A percentile compares a stretch with the other conserved stretches of the same genome.
Conservation (phyloP, 805 yeast genomes). For the Candida cerambycidarum region DNA sequence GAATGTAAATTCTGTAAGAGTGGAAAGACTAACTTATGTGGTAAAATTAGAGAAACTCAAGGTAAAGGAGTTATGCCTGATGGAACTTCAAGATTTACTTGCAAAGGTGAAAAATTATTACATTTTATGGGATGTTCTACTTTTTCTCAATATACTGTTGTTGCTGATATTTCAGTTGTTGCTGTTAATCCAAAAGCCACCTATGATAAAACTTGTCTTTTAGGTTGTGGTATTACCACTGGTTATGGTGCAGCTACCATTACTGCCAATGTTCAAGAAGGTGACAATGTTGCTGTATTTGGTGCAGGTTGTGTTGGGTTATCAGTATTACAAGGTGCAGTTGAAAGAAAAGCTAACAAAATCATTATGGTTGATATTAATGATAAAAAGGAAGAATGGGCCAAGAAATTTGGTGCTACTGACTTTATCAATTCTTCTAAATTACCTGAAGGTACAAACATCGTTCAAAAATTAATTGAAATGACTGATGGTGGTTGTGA, state of each 20-base stretch:
- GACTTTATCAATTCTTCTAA: constrained; percentile 86
- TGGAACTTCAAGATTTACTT: constrained; percentile 88
- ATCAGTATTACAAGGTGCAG: constrained; percentile 95
- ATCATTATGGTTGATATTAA: constrained; percentile 87
- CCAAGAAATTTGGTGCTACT: constrained; percentile 88
- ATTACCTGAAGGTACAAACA: constrained; percentile 68
- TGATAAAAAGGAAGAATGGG: constrained; percentile 82
- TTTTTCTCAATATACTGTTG: constrained; percentile 95
- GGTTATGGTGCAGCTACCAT: constrained; percentile 97
- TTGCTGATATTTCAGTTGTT: constrained; percentile 95
- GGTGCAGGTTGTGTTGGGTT: constrained; percentile 99
- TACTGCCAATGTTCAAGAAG: constrained; percentile 86
- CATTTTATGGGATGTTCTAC: constrained; percentile 99
- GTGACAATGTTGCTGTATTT: constrained; percentile 93
- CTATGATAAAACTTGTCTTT: constrained; percentile 81
- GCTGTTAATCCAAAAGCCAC: constrained; percentile 85
- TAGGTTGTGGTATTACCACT: constrained; percentile 98
- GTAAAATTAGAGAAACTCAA: constrained; percentile 94
- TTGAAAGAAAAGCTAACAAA: constrained; percentile 73
- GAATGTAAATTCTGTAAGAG: constrained; percentile 93
- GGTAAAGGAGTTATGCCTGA: constrained; percentile 99
- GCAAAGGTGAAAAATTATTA: constrained; percentile 77
- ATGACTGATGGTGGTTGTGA: constrained; percentile 97
- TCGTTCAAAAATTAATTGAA: constrained; percentile 80
- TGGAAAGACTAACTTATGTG: constrained; percentile 96